phyloP scores from a whole-genome alignment of 106 monocot species.

The Allium cepa region DNA sequence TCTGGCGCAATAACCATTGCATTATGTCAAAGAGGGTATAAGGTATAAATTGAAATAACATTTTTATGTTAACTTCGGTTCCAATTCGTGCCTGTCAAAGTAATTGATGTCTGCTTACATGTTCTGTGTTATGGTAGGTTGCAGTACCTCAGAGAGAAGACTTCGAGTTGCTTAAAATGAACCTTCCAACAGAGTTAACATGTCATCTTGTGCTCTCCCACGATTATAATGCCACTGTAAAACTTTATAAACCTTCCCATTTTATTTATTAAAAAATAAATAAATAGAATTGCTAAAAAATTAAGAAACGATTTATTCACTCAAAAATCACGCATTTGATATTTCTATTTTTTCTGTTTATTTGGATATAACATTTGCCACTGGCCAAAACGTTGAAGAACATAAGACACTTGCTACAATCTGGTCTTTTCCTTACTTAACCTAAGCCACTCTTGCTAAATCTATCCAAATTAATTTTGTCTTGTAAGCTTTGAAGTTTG shows the following conservation, averaged over 20 bases:
- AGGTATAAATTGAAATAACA: background rate
- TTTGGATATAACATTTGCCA: too few relatives aligned
- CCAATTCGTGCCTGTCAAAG: too few relatives aligned
- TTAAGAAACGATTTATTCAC: background rate
- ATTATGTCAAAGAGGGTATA: conserved; percentile 12
- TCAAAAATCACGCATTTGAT: too few relatives aligned
- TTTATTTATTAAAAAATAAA: background rate
- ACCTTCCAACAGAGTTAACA: conserved; percentile 18
- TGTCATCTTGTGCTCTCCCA: conserved; percentile 24
- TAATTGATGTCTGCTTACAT: too few relatives aligned
- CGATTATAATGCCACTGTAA: conserved; percentile 27
- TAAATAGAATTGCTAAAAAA: background rate
- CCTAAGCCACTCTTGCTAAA: too few relatives aligned
- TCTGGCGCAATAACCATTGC: conserved; percentile 11
- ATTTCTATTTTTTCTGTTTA: too few relatives aligned
- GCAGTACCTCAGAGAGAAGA: conserved; percentile 19
- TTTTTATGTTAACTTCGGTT: too few relatives aligned
- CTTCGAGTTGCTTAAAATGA: conserved; percentile 34
- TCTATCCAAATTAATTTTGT: too few relatives aligned
- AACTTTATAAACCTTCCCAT: background rate
- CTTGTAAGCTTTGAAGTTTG: too few relatives aligned
- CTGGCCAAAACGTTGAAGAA: too few relatives aligned
- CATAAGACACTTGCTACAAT: too few relatives aligned
- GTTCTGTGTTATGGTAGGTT: conserved; percentile 14
- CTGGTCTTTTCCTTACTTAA: too few relatives aligned